A percentile compares a stretch with the other conserved stretches of the same genome.
Evolutionary conservation across 225 moss, liverwort and hornwort species (phyloP).

Genomic region (Marchantia polymorpha): DNA sequence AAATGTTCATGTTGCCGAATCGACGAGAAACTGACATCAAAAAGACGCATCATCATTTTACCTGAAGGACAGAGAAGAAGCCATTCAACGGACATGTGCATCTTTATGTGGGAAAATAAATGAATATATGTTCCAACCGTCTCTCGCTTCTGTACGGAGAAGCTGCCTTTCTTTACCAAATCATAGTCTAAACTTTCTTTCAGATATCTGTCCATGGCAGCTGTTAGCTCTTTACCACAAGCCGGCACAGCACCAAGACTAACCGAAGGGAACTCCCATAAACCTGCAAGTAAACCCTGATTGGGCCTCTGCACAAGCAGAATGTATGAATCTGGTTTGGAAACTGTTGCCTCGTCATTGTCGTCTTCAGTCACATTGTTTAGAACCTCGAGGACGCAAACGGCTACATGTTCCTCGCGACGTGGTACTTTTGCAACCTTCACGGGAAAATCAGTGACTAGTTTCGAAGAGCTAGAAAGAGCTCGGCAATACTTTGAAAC

Average conservation of each 20-base stretch:
- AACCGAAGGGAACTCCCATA: slow-evolving; percentile 97
- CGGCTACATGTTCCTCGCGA: slow-evolving; percentile 73
- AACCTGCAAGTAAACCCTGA: slow-evolving; percentile 81
- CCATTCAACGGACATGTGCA: slow-evolving; percentile 88
- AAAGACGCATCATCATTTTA: neutral
- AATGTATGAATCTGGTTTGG: slow-evolving; percentile 36
- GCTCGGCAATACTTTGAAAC: slow-evolving; percentile 74
- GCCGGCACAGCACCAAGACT: slow-evolving; percentile 47
- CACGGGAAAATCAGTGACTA: slow-evolving; percentile 64
- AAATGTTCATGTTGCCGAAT: neutral
- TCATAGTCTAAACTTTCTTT: slow-evolving; percentile 45
- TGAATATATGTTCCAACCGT: slow-evolving; percentile 67
- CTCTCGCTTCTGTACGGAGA: slow-evolving; percentile 48
- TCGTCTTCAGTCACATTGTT: slow-evolving; percentile 3
- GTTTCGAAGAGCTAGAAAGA: slow-evolving; percentile 32
- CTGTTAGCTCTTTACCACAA: slow-evolving; percentile 39
- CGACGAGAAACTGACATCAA: neutral
- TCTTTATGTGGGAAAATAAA: slow-evolving; percentile 86
- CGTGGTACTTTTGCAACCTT: slow-evolving; percentile 64
- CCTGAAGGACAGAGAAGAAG: slow-evolving; percentile 51
- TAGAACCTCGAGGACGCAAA: slow-evolving; percentile 67
- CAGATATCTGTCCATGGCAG: slow-evolving; percentile 66
- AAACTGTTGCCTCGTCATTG: neutral
- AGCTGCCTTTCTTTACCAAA: slow-evolving; percentile 28
- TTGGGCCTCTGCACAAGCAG: slow-evolving; percentile 73